phyloP scores from a whole-genome alignment of 495 filamentous ascomycete genomes.

The Aspergillus cavernicola region DNA sequence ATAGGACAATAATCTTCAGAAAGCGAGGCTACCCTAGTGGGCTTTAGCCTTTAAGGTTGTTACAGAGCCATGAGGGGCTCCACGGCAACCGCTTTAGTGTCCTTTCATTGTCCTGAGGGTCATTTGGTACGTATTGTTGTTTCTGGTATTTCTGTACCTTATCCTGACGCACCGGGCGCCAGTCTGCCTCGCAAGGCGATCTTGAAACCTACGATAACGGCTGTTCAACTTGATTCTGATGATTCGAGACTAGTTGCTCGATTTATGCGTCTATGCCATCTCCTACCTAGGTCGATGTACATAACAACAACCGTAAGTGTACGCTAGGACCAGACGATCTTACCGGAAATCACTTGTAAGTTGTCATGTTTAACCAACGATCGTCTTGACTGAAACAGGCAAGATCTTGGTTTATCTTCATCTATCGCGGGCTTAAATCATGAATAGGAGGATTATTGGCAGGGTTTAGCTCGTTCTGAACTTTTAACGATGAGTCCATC shows the following conservation, averaged over 20 bases:
- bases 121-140: too few relatives aligned
- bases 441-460: conserved; percentile 10
- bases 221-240: not conserved
- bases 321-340: not conserved
- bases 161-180: too few relatives aligned
- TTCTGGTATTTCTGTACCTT: too few relatives aligned
- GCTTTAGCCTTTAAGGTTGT: conserved; percentile 17
- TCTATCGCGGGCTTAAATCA: conserved; percentile 5
- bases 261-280: not conserved
- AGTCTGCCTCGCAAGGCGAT: conserved; percentile 11
- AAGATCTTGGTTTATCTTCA: conserved; percentile 10
- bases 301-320: too few relatives aligned
- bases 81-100: conserved; percentile 1
- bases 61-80: conserved; percentile 13
- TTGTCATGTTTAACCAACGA: not conserved
- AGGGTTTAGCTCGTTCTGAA: conserved; percentile 12
- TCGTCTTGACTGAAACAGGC: conserved; percentile 4
- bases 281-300: too few relatives aligned
- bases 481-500: not conserved
- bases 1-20: conserved; percentile 6
- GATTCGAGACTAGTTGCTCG: not conserved
- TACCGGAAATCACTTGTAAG: conserved; percentile 5
- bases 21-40: conserved; percentile 1
- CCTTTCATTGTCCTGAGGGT: not conserved
- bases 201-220: not conserved